Percentiles rank a stretch among this genome's conserved stretches.
Evolutionary conservation across 352 stramenopile species (phyloP).

Genomic region (Globisporangium alternatum): DNA sequence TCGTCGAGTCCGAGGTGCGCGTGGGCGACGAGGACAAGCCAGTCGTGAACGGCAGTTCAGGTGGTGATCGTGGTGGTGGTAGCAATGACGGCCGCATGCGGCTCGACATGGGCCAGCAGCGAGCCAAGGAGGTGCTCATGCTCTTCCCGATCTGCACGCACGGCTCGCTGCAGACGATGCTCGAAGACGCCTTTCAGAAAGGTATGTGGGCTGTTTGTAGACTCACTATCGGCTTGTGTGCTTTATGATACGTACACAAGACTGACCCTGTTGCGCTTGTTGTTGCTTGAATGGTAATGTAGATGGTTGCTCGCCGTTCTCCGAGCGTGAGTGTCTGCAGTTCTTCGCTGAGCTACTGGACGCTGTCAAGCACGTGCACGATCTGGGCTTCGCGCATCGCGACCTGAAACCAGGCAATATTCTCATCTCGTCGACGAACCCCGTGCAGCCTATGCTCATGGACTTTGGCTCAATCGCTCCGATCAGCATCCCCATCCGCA

Average conservation of each 20-base stretch:
- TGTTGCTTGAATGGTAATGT: not conserved
- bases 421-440: slow-evolving; percentile 41
- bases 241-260: not conserved
- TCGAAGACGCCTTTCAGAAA: slow-evolving; percentile 35
- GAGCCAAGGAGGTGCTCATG: slow-evolving; percentile 56
- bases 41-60: not conserved
- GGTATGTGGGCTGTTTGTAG: slow-evolving; percentile 7
- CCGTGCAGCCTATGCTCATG: slow-evolving; percentile 56
- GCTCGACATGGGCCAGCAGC: slow-evolving; percentile 1
- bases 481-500: slow-evolving; percentile 28
- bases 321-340: slow-evolving; percentile 41
- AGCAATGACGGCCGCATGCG: not conserved
- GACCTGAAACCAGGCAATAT: slow-evolving; percentile 82
- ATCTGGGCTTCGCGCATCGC: slow-evolving; percentile 56
- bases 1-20: slow-evolving; percentile 55
- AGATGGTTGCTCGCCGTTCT: slow-evolving; percentile 27
- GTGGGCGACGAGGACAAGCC: slow-evolving; percentile 1
- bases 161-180: slow-evolving; percentile 55
- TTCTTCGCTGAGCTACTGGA: slow-evolving; percentile 55
- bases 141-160: slow-evolving; percentile 49
- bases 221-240: not conserved
- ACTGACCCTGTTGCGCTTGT: not conserved
- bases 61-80: not conserved
- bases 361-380: slow-evolving; percentile 58
- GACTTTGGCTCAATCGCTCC: slow-evolving; percentile 73